These are phyloP conservation scores for Komagataella mondaviorum DNA, from an alignment of 805 yeast genomes.

Conservation along the genomic window DNA sequence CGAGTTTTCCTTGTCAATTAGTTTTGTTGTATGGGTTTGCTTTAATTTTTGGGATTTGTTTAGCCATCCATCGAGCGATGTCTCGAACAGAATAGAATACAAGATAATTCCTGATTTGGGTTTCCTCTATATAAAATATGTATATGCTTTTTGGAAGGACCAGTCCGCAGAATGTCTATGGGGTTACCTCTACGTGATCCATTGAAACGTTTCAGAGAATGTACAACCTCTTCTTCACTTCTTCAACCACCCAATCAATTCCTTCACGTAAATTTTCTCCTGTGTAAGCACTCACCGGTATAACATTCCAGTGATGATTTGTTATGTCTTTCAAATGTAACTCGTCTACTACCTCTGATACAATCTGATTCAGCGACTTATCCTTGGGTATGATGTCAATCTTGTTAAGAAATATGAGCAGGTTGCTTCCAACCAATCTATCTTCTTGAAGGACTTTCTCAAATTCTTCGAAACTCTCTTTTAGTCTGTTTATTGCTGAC, in stretches of 20 bases:
- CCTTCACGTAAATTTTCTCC: constrained; percentile 25
- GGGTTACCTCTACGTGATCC: neutral
- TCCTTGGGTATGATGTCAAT: constrained; percentile 34
- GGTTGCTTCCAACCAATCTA: constrained; percentile 50
- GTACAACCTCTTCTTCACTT: constrained; percentile 25
- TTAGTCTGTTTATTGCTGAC: constrained; percentile 40
- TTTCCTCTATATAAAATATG: neutral
- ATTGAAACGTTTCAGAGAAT: constrained; percentile 7
- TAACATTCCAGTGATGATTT: constrained; percentile 25
- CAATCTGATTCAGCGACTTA: constrained; percentile 3
- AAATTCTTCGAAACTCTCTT: constrained; percentile 56
- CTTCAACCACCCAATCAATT: constrained; percentile 27
- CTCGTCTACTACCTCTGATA: constrained; percentile 7
- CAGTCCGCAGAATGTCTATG: neutral
- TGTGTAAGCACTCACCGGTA: constrained; percentile 35
- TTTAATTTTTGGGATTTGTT: neutral
- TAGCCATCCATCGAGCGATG: neutral
- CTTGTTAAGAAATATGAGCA: constrained; percentile 66
- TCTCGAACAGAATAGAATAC: neutral
- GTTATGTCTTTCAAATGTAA: constrained; percentile 19
- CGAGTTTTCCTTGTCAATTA: neutral
- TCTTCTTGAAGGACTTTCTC: constrained; percentile 51
- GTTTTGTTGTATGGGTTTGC: neutral
- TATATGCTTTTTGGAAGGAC: neutral
- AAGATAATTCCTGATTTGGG: neutral